Evolutionary conservation across 179 eudicot species (phyloP), one percentile per base, ranked within the genome.

Genomic region (Spinacia oleracea): DNA sequence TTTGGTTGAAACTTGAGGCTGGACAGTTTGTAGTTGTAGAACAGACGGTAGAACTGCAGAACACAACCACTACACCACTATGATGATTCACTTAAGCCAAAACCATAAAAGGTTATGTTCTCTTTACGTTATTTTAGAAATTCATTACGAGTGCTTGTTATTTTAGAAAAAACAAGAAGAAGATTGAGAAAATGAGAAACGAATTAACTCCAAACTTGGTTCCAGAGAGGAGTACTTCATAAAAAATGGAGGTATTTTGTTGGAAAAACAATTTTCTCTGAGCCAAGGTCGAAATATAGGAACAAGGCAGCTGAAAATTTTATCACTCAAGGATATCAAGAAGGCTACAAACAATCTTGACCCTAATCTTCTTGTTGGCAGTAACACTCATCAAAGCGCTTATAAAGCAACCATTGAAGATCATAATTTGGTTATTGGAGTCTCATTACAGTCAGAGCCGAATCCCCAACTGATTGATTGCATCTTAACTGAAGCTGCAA

Each of bases 341-440:
- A 73, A 59, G 27, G 81, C 81, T 56, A 78, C 84, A 15, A 73
- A 73, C 74, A 40, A 46, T 70, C 74, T 23, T 56, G 78, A 78
- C 18, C 84, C 81, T 34, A 20, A 43, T 73, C 34, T 46, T 18
- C 53, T 78, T 27, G 29, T 78, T 35, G 78, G 68, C 21, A 4
- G 34, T 4, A 12, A 9, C 29, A 59, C 20, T 35, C 46, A 34
- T 7, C 25, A 59, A 10, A 48, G 55, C 0, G 23, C 48, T 25
- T 78, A 66, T 79, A 46, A 48, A 73, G 78, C 70, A 25, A 29
- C 16, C 12, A 11, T 78, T n/a, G 71, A 82, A 0, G 75, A 50
- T 16, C 62, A 32, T 15, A 27, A 5, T 45, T 71, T 78, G 32
- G 42, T 78, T 9, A 10, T 81, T 38, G 45, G 59, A 34, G 81